Conservation (phyloP, 2,329 filamentous ascomycete genomes). For the Sordariomycetes sp. region DNA sequence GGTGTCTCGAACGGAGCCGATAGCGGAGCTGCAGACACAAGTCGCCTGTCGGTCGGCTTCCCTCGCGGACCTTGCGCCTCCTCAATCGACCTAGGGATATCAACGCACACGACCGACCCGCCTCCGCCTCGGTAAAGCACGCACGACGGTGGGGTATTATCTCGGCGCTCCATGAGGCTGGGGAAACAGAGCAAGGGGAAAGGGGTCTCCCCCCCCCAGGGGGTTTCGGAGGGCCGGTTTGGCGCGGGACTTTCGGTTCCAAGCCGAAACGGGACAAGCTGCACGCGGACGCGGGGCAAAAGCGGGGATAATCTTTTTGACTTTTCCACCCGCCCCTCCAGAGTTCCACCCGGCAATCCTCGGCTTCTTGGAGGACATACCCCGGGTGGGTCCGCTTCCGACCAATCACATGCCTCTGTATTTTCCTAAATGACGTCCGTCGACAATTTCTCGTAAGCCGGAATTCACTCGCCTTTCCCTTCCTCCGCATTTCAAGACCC, state of each 20-base stretch:
- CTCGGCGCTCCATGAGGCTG: neutral
- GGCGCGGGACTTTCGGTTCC: neutral
- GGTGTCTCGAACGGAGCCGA: constrained; percentile 3
- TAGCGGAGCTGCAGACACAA: constrained; percentile 26
- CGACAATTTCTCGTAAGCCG: constrained; percentile 2
- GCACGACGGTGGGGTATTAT: constrained; percentile 10
- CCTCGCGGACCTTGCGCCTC: constrained; percentile 41
- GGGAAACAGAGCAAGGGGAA: neutral
- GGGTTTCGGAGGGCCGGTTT: no score
- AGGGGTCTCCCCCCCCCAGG: neutral
- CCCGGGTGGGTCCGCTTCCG: neutral
- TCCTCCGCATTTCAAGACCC: neutral
- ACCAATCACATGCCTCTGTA: neutral
- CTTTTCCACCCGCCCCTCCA: neutral
- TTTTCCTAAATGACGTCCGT: constrained; percentile 1
- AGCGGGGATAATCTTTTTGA: neutral
- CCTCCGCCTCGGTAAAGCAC: constrained; percentile 18
- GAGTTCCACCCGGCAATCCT: constrained; percentile 1
- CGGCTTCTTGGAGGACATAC: constrained; percentile 1
- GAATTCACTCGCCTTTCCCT: neutral
- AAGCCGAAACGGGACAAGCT: neutral
- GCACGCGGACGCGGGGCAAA: neutral
- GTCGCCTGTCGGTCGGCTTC: constrained; percentile 20
- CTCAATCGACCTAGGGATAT: constrained; percentile 58
- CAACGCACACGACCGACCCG: constrained; percentile 43